Evolutionary conservation across 306 rosid species (phyloP), one percentile per base, ranked within the genome.

Genomic region (Trichosanthes cucumerina): DNA sequence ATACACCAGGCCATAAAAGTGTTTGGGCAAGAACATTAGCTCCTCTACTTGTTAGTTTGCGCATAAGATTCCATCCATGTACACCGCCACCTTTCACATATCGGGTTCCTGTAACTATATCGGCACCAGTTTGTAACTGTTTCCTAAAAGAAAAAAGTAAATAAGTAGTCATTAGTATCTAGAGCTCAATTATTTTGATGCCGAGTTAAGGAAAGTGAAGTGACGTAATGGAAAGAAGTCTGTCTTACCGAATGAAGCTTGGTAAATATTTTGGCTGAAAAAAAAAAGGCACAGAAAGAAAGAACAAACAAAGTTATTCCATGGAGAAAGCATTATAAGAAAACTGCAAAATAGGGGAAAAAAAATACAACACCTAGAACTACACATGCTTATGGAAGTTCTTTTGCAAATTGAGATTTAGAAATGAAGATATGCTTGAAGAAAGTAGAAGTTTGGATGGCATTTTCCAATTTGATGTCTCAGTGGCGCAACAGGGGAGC

Each of bases 61-160:
- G 97, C 97, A 95, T 92, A 72, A 95, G 97, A 88, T 88, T 95
- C 99, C 99, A 95, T 80, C 99, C 99, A 89, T 95, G 97, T 57
- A 95, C 97, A 78, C 97, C 97, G 1, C 99, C 99, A 15, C 91
- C 97, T 88, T 81, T 85, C 75, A 92, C 99, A 86, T 95, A 95
- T 54, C 97, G 95, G 71, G 99, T 95, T 75, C 99, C 99, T 0
- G 97, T 91, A 64, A 92, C 97, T 87, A 95, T 91, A 83, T 88
- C 91, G 47, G 99, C 99, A 81, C 90, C 88, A 69, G 97, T 91
- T 81, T 88, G 90, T 79, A 80, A 76, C 82, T 92, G 97, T 83
- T 87, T 93, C 85, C 97, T 89, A 79, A 65, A 75, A 57, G n/a
- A 59, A 39, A 26, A 34, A 16, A 81, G 0, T 39, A 60, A 54